Evolutionary conservation across 2,329 filamentous ascomycete species (phyloP).

Genomic region (Emmonsiellopsis sp.): DNA sequence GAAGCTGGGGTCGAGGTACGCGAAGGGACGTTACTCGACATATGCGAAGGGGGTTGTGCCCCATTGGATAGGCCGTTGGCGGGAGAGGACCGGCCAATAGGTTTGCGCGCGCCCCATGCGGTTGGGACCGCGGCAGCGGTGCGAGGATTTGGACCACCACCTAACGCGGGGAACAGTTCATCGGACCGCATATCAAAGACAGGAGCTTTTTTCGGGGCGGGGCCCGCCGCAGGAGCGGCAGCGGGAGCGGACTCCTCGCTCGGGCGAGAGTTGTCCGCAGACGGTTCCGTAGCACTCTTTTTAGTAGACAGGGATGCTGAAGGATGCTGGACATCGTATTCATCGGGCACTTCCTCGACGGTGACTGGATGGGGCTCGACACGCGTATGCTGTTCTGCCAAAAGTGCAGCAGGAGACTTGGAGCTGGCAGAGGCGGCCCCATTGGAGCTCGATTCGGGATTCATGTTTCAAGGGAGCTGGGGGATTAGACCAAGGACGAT

Average conservation of each 20-base stretch:
- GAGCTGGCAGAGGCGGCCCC: not conserved
- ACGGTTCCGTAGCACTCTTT: conserved; percentile 21
- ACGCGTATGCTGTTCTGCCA: conserved; percentile 44
- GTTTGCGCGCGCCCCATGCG: conserved; percentile 64
- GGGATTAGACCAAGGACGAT: not conserved
- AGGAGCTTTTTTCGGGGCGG: conserved; percentile 29
- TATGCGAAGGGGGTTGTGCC: conserved; percentile 23
- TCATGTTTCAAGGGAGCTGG: not conserved
- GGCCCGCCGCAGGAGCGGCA: conserved; percentile 25
- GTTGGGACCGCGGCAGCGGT: conserved; percentile 53
- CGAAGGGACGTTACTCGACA: conserved; percentile 25
- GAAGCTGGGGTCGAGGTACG: conserved; percentile 56
- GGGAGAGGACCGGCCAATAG: conserved; percentile 25
- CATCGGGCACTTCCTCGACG: conserved; percentile 72
- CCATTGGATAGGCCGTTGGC: conserved; percentile 39
- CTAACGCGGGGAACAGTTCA: conserved; percentile 88
- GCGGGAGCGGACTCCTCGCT: conserved; percentile 15
- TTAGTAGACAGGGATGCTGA: conserved; percentile 38
- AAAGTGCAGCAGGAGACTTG: conserved; percentile 42
- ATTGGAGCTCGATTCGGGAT: not conserved
- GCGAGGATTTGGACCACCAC: conserved; percentile 55
- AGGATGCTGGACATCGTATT: conserved; percentile 58
- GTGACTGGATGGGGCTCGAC: conserved; percentile 52
- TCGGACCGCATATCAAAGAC: conserved; percentile 75
- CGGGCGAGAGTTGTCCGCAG: conserved; percentile 9